Evolutionary conservation across 306 rosid genomes (phyloP).

Genomic region (Parietaria judaica): DNA sequence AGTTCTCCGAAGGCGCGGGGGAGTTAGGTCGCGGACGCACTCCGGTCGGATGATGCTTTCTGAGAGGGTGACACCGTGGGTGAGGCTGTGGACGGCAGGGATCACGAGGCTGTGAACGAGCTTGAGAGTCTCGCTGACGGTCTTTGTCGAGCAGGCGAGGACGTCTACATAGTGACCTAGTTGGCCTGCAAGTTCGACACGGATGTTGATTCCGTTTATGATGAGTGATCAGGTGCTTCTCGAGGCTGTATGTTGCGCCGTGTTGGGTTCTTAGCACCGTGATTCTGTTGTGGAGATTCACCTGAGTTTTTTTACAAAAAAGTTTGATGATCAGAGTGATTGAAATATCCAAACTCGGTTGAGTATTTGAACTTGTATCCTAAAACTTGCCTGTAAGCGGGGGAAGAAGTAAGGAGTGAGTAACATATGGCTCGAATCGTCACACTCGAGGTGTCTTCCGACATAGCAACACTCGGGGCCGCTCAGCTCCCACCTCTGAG

Average conservation of each 20-base stretch:
- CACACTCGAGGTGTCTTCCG: constrained; percentile 88
- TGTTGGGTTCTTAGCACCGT: constrained; percentile 61
- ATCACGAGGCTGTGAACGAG: constrained; percentile 65
- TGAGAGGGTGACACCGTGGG: constrained; percentile 66
- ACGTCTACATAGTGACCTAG: constrained; percentile 65
- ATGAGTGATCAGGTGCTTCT: constrained; percentile 72
- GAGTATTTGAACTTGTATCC: too few relatives aligned
- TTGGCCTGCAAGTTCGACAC: constrained; percentile 89
- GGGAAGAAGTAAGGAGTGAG: constrained; percentile 92
- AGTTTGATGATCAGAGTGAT: too few relatives aligned
- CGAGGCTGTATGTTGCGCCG: constrained; percentile 88
- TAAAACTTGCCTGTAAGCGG: constrained; percentile 56
- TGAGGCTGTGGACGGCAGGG: constrained; percentile 73
- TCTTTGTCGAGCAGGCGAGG: constrained; percentile 78
- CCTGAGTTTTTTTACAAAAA: constrained; percentile 33
- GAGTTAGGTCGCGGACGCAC: constrained; percentile 62
- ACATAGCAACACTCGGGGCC: constrained; percentile 50
- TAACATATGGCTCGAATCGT: constrained; percentile 91
- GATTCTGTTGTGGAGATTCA: constrained; percentile 75
- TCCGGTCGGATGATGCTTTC: constrained; percentile 78
- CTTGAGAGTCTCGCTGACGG: constrained; percentile 75
- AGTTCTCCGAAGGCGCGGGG: constrained; percentile 68
- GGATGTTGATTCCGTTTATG: constrained; percentile 73
- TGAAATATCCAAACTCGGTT: too few relatives aligned
- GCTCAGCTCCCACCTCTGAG: constrained; percentile 72